Evolutionary conservation across 2,329 filamentous ascomycete species (phyloP).

Genomic region (Xylariaceae sp.): DNA sequence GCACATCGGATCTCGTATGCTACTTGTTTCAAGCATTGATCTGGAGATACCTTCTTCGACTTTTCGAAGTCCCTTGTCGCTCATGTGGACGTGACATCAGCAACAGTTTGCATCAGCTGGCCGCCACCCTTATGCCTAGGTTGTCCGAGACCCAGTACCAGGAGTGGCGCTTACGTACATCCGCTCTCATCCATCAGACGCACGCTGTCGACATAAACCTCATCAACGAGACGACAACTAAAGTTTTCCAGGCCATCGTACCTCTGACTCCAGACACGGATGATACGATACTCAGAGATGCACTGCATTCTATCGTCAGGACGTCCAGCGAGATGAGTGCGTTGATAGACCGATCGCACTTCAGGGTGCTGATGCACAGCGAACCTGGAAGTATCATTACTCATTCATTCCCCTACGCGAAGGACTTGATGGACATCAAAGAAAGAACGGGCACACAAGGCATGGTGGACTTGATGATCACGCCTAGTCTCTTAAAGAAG

Average conservation of each 20-base stretch:
- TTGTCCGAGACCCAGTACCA: slow-evolving; percentile 14
- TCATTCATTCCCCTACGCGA: slow-evolving; percentile 21
- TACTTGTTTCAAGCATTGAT: slow-evolving; percentile 29
- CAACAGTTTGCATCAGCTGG: slow-evolving; percentile 13
- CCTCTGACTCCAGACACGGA: slow-evolving; percentile 16
- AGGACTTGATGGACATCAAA: slow-evolving; percentile 22
- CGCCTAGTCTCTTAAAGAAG: slow-evolving; percentile 26
- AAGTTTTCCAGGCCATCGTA: slow-evolving; percentile 17
- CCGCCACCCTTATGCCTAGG: slow-evolving; percentile 10
- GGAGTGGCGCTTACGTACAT: slow-evolving; percentile 24
- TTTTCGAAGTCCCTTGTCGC: slow-evolving; percentile 21
- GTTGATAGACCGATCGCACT: slow-evolving; percentile 18
- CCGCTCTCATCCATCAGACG: slow-evolving; percentile 16
- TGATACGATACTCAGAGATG: slow-evolving; percentile 7
- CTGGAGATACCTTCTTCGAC: slow-evolving; percentile 27
- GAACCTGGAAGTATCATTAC: slow-evolving; percentile 21
- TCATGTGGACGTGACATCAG: slow-evolving; percentile 23
- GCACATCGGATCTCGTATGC: slow-evolving; percentile 13
- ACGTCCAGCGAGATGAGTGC: slow-evolving; percentile 20
- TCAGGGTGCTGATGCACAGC: slow-evolving; percentile 24
- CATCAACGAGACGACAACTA: slow-evolving; percentile 12
- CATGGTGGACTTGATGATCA: slow-evolving; percentile 27
- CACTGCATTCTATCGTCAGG: slow-evolving; percentile 19
- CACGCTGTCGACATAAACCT: slow-evolving; percentile 18
- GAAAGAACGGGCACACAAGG: slow-evolving; percentile 15